Base-by-base conservation (phyloP, 805 yeast genomes). In the Ogataea siamensis region DNA sequence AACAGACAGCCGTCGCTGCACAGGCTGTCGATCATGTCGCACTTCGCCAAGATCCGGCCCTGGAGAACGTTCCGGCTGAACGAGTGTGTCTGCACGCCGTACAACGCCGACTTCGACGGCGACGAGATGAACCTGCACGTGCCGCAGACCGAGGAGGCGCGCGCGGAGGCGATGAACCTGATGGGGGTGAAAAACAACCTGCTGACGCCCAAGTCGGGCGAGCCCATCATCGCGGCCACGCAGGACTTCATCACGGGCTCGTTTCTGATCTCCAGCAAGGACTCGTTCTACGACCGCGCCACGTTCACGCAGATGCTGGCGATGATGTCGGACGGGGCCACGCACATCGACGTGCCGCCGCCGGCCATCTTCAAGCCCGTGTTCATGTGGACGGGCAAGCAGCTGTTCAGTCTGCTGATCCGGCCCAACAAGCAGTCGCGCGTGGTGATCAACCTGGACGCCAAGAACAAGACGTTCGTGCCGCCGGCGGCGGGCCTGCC, bases 181-280 rank as follows among this genome's bases (percentile, higher is more conserved):
- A 93, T 93, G 99, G 99, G 98, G 38, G 99, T 93, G 28, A 93
- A 93, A 55, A 85, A 89, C 58, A 93, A 93, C 59, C 69, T 93
- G 47, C 73, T 93, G 51, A 93, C 99, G 1, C 99, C 99, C 7
- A 87, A 89, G 57, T 86, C 95, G 21, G 99, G 99, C 53, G 99
- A 94, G 57, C 99, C 99, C 0, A 93, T 93, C 53, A 93, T 93
- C 73, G 99, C 99, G 0, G 99, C 99, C 7, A 93, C 99, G 1
- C 99, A 93, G 70, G 99, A 93, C 77, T 93, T 93, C 70, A 93
- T 93, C 54, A 89, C 98, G 5, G 99, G 98, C 13, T 87, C 97
- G 0, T 93, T 82, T 60, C 70, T 93, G 55, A 86, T 93, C 28
- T 84, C 97, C 1, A 87, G 85, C 54, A 94, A 93, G 63, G 98